Evolutionary conservation across 176 grass and related monocot species (phyloP), one percentile per base, ranked within the genome.

Genomic region (Lolium rigidum): DNA sequence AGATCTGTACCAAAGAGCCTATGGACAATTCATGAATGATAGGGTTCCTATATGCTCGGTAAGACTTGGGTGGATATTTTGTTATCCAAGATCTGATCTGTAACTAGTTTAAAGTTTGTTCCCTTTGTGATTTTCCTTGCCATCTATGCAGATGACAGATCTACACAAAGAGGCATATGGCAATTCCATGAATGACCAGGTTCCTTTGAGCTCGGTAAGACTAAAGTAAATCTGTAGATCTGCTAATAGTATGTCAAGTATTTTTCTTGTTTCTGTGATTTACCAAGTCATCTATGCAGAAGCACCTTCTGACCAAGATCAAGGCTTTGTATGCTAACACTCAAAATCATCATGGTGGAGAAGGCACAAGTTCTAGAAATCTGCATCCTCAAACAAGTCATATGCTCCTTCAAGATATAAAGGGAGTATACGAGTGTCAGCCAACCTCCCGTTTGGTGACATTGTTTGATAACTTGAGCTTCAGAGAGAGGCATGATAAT

Each of bases 161-260:
- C 87, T 84, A 50, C 0, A 10, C 0, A 44, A 50, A 49, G 44
- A 73, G 52, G 18, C 24, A 15, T n/a, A 80, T 5, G 37, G 31
- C 0, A 65, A 47, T 2, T 58, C 14, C 47, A 16, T 56, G 2
- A 75, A 9, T 41, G 77, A 35, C 15, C 52, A 46, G 74, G 58
- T 43, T 76, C 5, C 37, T 31, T 18, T 60, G 59, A 85, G 49
- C 59, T 85, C 82, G 67, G 87, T 89, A 89, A 89, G 48, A 80
- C n/a, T 44, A 10, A 2, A 38, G 2, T 26, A 2, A 17, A 43
- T 64, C 39, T 21, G 10, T 72, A 28, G 25, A 60, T 59, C 44
- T 80, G 41, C 11, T 81, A 52, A n/a, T 14, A 44, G 2, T 28
- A 22, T 69, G 18, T n/a, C 6, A 74, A 10, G 4, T 70, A 43